Evolutionary conservation across 2,329 filamentous ascomycete species (phyloP).

Genomic region (Ceratocystis destructans): DNA sequence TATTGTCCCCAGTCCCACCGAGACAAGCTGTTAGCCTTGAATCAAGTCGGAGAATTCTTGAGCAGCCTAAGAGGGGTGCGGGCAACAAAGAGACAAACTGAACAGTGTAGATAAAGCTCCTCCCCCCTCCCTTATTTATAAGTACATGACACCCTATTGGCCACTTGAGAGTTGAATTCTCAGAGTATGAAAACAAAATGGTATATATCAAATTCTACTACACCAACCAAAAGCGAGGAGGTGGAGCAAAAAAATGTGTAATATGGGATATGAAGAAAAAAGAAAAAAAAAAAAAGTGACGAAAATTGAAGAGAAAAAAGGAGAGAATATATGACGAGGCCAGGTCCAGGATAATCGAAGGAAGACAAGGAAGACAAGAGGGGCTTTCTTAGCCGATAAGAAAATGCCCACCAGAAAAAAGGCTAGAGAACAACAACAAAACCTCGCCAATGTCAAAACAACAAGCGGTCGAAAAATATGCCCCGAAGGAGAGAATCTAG

Average conservation of each 20-base stretch:
- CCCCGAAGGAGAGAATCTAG: constrained; percentile 2
- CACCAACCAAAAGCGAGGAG: background rate
- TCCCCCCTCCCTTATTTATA: background rate
- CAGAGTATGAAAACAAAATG: too few relatives aligned
- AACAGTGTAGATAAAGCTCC: background rate
- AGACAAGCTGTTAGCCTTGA: background rate
- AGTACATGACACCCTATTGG: background rate
- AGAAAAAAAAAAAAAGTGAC: background rate
- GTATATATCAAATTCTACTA: background rate
- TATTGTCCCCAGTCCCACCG: background rate
- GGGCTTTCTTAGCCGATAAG: too few relatives aligned
- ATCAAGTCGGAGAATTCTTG: background rate
- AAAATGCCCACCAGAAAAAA: too few relatives aligned
- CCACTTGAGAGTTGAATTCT: too few relatives aligned
- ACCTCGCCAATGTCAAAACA: constrained; percentile 3
- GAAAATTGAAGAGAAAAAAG: background rate
- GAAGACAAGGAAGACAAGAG: background rate
- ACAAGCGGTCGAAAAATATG: background rate
- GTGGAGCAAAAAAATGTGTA: background rate
- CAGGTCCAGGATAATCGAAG: background rate
- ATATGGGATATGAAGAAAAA: background rate
- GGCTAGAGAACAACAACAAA: background rate
- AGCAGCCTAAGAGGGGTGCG: background rate
- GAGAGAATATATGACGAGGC: too few relatives aligned
- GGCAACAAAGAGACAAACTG: background rate